These are phyloP conservation scores for Mytilinidion resinicola DNA, from an alignment of 495 filamentous ascomycete species.

Conservation along the genomic window DNA sequence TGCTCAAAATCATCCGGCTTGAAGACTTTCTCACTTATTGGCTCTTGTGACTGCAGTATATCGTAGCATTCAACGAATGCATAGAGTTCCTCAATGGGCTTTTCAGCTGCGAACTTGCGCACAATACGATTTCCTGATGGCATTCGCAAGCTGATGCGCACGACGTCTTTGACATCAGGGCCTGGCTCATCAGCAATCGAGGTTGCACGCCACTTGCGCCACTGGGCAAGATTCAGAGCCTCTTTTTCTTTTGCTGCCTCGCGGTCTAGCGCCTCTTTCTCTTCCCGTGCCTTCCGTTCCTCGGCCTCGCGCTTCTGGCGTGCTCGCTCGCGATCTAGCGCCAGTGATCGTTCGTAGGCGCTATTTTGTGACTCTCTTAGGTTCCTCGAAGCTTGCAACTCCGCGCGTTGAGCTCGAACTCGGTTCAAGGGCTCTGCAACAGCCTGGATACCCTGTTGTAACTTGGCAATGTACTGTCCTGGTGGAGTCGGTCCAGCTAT, in stretches of 20 bases:
- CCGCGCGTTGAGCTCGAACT: slow-evolving; percentile 60
- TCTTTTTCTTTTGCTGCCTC: slow-evolving; percentile 56
- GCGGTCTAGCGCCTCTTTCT: slow-evolving; percentile 55
- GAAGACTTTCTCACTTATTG: slow-evolving; percentile 30
- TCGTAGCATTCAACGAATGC: slow-evolving; percentile 94
- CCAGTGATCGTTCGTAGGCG: slow-evolving; percentile 86
- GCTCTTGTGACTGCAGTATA: slow-evolving; percentile 41
- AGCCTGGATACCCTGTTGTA: slow-evolving; percentile 62
- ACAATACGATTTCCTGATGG: slow-evolving; percentile 65
- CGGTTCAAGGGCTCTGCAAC: slow-evolving; percentile 63
- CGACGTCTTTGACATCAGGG: slow-evolving; percentile 55
- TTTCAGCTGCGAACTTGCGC: slow-evolving; percentile 59
- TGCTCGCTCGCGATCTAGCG: slow-evolving; percentile 76
- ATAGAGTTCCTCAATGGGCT: slow-evolving; percentile 80
- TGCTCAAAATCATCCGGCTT: slow-evolving; percentile 68
- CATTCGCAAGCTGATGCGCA: slow-evolving; percentile 78
- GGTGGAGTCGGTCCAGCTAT: slow-evolving; percentile 63
- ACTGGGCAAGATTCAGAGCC: slow-evolving; percentile 56
- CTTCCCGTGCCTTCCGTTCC: slow-evolving; percentile 56
- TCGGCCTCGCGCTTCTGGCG: slow-evolving; percentile 67
- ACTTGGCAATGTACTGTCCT: slow-evolving; percentile 59
- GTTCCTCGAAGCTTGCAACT: slow-evolving; percentile 69
- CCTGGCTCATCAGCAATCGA: slow-evolving; percentile 63
- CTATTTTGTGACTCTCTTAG: slow-evolving; percentile 79
- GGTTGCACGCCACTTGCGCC: slow-evolving; percentile 73